Base-by-base conservation (phyloP, 2,329 filamentous ascomycete species). In the Colletotrichum sp. region DNA sequence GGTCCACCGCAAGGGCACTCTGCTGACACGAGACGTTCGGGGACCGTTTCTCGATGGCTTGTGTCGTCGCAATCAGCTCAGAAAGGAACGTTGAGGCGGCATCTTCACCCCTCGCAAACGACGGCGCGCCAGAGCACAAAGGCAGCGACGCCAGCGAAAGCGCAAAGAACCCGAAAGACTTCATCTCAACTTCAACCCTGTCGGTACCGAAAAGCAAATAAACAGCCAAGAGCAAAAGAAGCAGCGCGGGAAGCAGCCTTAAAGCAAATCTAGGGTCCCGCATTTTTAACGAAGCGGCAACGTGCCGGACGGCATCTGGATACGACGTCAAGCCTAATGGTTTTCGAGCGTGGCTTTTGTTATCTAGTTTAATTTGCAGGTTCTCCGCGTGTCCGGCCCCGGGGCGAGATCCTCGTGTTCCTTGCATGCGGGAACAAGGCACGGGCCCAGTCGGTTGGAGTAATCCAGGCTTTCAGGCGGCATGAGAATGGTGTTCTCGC, bases 1-100 rank as follows among this genome's bases (percentile, higher is more conserved):
- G 78, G 76, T 89, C 84, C 26, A 89, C 86, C 8, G 24, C 3
- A 5, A 58, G 58, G 3, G 10, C 24, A 2, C 21, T n/a, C 2
- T 13, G 67, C 26, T 43, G 52, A 18, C 21, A 38, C 0, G 32
- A 14, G 21, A 0, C 52, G 4, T 48, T 18, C 13, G 21, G n/a
- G 4, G 12, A 36, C 21, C 32, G 9, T 8, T 56, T 28, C 6
- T 52, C n/a, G 5, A 62, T 36, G 16, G 18, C 18, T 14, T 30
- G 16, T 18, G 38, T 34, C 7, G 61, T 2, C 0, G 18, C 24
- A 28, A 69, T 21, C 6, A 69, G 9, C 7, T 3, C 34, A 10
- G 24, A 14, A 16, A 69, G 55, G 21, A 69, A 69, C 10, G 24
- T 16, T 2, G 52, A 21, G 1, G 66, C 32, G 1, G 36, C 36